Evolutionary conservation across 208 protist species (phyloP), one percentile per base, ranked within the genome.

Genomic region (Leishmania tarentolae): DNA sequence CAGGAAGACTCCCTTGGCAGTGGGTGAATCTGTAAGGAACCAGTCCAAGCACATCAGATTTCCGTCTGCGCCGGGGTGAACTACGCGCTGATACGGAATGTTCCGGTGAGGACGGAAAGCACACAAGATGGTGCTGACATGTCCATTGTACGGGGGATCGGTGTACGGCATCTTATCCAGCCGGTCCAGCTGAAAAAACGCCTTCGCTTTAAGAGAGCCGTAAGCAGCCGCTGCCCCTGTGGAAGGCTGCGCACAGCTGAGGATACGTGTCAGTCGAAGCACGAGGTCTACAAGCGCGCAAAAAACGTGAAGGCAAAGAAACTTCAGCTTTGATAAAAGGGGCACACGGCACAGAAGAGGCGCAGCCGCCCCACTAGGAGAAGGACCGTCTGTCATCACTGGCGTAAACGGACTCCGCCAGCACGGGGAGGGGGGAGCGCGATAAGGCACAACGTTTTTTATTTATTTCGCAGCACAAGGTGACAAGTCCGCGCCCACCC

Each of bases 31-130:
- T 11, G 78, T 80, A n/a, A 83, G 71, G 35, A 85, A 56, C 92
- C 92, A 95, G 83, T 96, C 92, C 17, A 96, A 71, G 74, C 77
- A 91, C 76, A 96, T 94, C 46, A 91, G 87, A 80, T 93, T 93
- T 28, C 88, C 89, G 79, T 96, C 92, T 0, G 76, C 83, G 65
- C 90, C 83, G n/a, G 88, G 80, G 53, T 86, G 79, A 3, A 75
- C n/a, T 15, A 88, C 78, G 13, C 92, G 87, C 57, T 61, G 76
- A 84, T 94, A 96, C 15, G 76, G 66, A 28, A 92, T 80, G 15
- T 82, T 81, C 35, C 72, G 81, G 15, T 76, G 72, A 1, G 91
- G 91, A 11, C 91, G 87, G 52, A 94, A 87, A 66, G 86, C 85
- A 74, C 92, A 92, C 21, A 96, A 79, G n/a, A 94, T 86, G 24